Conservation (phyloP, 164 flowering plant genomes). For the Liriodendron chinense region DNA sequence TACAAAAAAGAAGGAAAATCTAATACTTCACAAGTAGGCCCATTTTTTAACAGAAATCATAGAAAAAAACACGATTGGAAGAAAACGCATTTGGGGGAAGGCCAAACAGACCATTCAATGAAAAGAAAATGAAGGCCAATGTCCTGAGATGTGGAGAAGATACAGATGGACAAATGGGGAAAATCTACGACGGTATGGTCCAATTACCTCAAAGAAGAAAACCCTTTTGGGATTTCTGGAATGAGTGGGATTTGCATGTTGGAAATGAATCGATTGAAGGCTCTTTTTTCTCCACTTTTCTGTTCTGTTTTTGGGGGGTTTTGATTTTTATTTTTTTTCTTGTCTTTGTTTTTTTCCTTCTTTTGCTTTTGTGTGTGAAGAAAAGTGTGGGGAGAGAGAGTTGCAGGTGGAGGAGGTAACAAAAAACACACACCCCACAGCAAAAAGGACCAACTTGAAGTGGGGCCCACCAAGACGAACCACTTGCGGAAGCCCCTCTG, state of each 20-base stretch:
- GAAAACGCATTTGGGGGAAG: background rate
- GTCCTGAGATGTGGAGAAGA: background rate
- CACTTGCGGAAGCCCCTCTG: background rate
- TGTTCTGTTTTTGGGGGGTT: background rate
- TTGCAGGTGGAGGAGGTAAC: background rate
- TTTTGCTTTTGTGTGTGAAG: background rate
- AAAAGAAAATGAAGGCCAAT: background rate
- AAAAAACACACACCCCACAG: slow-evolving; percentile 6
- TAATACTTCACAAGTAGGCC: background rate
- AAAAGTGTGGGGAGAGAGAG: background rate
- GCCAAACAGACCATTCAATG: too few relatives aligned
- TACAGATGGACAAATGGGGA: background rate
- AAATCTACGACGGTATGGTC: background rate
- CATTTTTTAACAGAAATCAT: too few relatives aligned
- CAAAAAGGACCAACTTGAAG: background rate
- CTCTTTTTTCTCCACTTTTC: background rate
- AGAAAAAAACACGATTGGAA: too few relatives aligned
- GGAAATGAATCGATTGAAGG: slow-evolving; percentile 3
- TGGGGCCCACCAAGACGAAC: slow-evolving; percentile 1
- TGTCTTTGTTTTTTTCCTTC: background rate
- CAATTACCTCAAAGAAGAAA: slow-evolving; percentile 2
- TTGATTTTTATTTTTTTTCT: background rate
- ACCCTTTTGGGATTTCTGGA: slow-evolving; percentile 1
- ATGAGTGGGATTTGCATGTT: slow-evolving; percentile 5
- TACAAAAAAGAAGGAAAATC: background rate